Conservation (phyloP, 306 rosid genomes). For the Luffa acutangula region DNA sequence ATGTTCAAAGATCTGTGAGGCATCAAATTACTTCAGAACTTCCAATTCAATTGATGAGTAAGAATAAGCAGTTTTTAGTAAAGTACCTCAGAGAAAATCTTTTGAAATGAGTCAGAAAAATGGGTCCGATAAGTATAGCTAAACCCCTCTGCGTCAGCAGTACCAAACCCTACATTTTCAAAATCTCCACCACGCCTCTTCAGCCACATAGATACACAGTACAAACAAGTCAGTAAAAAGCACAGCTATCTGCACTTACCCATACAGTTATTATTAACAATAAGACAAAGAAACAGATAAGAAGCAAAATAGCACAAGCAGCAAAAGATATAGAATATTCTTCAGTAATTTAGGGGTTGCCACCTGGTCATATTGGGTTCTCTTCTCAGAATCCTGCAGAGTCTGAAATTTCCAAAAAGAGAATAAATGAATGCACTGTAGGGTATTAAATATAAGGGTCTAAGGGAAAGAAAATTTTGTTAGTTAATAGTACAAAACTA, state of each 20-base stretch:
- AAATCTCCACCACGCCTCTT: constrained; percentile 38
- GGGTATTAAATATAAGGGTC: background rate
- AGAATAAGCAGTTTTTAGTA: background rate
- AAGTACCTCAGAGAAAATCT: constrained; percentile 82
- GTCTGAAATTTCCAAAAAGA: constrained; percentile 38
- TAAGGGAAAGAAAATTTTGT: background rate
- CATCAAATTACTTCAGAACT: constrained; percentile 5
- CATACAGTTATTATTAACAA: background rate
- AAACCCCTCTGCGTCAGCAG: constrained; percentile 24
- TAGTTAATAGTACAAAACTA: background rate
- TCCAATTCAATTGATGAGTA: background rate
- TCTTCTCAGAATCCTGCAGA: constrained; percentile 70
- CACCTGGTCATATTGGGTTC: constrained; percentile 63
- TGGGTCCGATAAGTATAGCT: constrained; percentile 31
- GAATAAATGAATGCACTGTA: background rate
- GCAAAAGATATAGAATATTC: background rate
- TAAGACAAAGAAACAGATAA: background rate
- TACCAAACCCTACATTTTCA: constrained; percentile 35
- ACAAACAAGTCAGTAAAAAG: constrained; percentile 9
- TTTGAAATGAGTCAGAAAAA: constrained; percentile 80
- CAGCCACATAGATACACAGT: constrained; percentile 14
- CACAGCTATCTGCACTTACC: background rate
- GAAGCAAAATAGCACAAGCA: constrained; percentile 4
- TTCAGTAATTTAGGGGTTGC: background rate
- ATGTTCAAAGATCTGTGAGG: constrained; percentile 79